These are phyloP conservation scores for Penicillium canescens DNA, from an alignment of 495 filamentous ascomycete species.

Conservation along the genomic window DNA sequence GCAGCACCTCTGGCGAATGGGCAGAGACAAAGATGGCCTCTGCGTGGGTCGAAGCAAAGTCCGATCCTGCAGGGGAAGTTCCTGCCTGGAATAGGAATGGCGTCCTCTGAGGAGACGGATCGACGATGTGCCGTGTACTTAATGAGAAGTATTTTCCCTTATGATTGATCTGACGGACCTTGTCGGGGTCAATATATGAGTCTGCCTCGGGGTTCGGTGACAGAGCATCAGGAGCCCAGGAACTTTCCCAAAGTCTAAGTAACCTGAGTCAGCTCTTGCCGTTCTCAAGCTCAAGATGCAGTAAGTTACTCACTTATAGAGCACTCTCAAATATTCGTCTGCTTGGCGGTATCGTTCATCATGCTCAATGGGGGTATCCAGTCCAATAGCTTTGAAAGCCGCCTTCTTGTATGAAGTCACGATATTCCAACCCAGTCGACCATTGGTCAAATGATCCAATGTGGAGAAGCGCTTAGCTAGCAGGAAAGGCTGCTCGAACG, in stretches of 20 bases:
- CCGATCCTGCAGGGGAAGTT: constrained; percentile 55
- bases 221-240: constrained; percentile 58
- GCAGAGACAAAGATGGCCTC: constrained; percentile 65
- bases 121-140: constrained; percentile 52
- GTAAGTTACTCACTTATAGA: constrained; percentile 46
- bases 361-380: constrained; percentile 57
- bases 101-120: constrained; percentile 63
- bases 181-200: constrained; percentile 53
- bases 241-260: constrained; percentile 58
- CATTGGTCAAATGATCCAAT: constrained; percentile 62
- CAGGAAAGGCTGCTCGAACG: constrained; percentile 58
- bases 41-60: constrained; percentile 61
- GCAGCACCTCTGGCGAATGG: constrained; percentile 50
- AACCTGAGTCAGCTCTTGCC: neutral
- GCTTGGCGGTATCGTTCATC: constrained; percentile 62
- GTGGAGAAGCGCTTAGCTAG: constrained; percentile 62
- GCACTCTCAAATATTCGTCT: constrained; percentile 59
- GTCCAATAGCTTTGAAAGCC: constrained; percentile 58
- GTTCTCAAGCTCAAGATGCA: neutral
- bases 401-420: constrained; percentile 62
- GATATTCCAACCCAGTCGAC: constrained; percentile 65
- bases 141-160: constrained; percentile 58
- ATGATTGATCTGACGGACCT: constrained; percentile 60
- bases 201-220: constrained; percentile 48
- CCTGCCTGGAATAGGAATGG: constrained; percentile 68